A percentile compares a stretch with the other conserved stretches of the same genome.
These are phyloP conservation scores for Saccharomyces hybrid DNA, from an alignment of 1,139 yeast species.

Conservation along the genomic window DNA sequence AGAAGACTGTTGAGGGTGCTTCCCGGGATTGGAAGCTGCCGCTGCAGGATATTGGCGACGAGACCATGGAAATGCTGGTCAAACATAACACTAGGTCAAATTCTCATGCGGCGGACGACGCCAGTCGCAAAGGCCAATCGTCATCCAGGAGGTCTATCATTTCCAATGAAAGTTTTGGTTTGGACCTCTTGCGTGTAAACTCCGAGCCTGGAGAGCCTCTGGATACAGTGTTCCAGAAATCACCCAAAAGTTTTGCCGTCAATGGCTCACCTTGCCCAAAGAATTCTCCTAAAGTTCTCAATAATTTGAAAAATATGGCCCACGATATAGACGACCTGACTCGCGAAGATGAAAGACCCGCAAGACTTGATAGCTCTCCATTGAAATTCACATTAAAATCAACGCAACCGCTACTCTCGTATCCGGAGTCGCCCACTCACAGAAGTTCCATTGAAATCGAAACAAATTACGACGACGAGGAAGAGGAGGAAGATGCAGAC, in stretches of 20 bases:
- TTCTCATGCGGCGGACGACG: no score
- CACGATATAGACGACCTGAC: neutral
- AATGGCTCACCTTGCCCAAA: neutral
- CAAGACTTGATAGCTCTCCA: slow-evolving; percentile 18
- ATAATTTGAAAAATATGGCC: neutral
- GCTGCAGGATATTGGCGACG: slow-evolving; percentile 26
- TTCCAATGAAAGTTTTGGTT: neutral
- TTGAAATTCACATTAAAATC: slow-evolving; percentile 8
- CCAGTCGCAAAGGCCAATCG: neutral
- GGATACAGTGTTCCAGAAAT: neutral
- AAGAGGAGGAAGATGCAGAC: neutral
- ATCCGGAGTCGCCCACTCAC: neutral
- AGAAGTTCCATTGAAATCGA: neutral
- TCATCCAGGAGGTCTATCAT: neutral
- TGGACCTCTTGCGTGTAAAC: neutral
- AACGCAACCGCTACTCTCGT: slow-evolving; percentile 7
- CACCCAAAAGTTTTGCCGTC: neutral
- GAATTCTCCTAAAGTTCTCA: neutral
- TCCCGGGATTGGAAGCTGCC: slow-evolving; percentile 10
- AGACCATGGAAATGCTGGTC: slow-evolving; percentile 28
- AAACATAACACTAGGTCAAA: slow-evolving; percentile 16
- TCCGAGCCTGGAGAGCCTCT: neutral
- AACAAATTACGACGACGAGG: neutral
- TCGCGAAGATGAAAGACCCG: neutral
- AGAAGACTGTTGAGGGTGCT: slow-evolving; percentile 1